Evolutionary conservation across 2,329 filamentous ascomycete genomes (phyloP), one percentile per base, ranked within the genome.

Genomic region (Trichothecium sympodiale): DNA sequence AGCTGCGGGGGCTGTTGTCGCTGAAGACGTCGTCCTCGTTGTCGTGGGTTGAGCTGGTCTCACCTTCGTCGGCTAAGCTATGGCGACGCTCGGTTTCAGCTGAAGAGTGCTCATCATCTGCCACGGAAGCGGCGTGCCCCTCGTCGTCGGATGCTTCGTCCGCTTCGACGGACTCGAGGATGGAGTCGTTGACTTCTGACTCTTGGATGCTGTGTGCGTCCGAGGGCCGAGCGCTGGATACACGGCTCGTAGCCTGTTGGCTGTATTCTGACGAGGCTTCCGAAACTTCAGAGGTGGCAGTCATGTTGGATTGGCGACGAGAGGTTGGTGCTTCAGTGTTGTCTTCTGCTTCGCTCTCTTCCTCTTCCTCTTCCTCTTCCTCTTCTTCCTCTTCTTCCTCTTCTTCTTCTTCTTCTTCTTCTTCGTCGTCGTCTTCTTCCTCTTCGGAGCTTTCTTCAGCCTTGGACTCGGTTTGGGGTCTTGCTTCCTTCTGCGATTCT

Each of bases 1-100:
- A 77, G 50, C 69, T 76, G 28, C 71, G 65, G 2, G 64, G 66
- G 51, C 65, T 78, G 55, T 61, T 63, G 44, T 70, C 69, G 53
- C 70, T 76, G 47, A 77, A 77, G 14, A 77, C 66, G 34, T 75
- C 71, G 44, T 74, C 69, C 16, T 73, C 69, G 30, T 59, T 57
- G 20, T 65, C 67, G 39, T 70, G 61, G 36, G 67, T 68, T 1
- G 67, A 72, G 50, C 65, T 68, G 48, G 57, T 65, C 32, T 69
- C 62, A 7, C 53, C 60, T 3, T 38, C 51, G 12, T 53, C 20
- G 20, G 20, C 20, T 10, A 25, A 25, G 16, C 38, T 27, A 31
- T 32, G n/a, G 16, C 28, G 17, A 27, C 17, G 26, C 8, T 18
- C 16, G 13, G 33, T 15, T 6, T 17, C 9, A 10, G 20, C 20